Percentiles rank a stretch among this genome's conserved stretches.
phyloP scores from a whole-genome alignment of 1,284 basidiomycete species.

The Microbotryum intermedium region DNA sequence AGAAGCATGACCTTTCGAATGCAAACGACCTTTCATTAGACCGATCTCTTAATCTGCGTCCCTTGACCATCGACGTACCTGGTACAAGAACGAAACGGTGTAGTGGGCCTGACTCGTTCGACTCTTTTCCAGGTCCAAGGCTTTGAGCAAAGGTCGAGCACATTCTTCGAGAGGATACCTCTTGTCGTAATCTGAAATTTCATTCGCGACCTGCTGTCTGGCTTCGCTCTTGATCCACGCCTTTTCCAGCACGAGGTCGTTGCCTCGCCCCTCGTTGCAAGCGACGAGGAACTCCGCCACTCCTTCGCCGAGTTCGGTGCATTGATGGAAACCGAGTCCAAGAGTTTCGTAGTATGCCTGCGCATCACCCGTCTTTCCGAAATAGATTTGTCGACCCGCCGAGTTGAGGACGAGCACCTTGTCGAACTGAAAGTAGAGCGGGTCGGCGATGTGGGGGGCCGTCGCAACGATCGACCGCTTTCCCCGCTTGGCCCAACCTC shows the following conservation, averaged over 20 bases:
- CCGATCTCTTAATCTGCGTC: too few species aligned
- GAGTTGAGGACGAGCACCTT: slow-evolving; percentile 61
- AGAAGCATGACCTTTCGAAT: slow-evolving; percentile 19
- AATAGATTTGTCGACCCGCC: slow-evolving; percentile 66
- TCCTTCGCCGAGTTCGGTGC: slow-evolving; percentile 51
- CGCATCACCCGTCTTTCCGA: slow-evolving; percentile 61
- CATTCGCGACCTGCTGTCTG: slow-evolving; percentile 51
- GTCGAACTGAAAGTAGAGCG: slow-evolving; percentile 50
- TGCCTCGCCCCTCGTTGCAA: slow-evolving; percentile 60
- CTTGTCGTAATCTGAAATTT: slow-evolving; percentile 53
- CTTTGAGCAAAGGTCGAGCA: slow-evolving; percentile 25
- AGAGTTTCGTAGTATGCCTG: slow-evolving; percentile 67
- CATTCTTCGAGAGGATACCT: slow-evolving; percentile 56
- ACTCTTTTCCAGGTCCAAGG: slow-evolving; percentile 16
- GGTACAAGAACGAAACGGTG: slow-evolving; percentile 28
- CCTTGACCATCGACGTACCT: not conserved
- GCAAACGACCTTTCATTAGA: too few species aligned
- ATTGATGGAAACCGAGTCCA: slow-evolving; percentile 52
- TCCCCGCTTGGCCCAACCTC: slow-evolving; percentile 49
- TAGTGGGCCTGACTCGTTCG: slow-evolving; percentile 23
- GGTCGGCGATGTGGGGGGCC: slow-evolving; percentile 55
- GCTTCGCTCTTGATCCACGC: slow-evolving; percentile 55
- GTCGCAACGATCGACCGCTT: slow-evolving; percentile 45
- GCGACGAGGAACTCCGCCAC: slow-evolving; percentile 69
- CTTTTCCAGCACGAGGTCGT: slow-evolving; percentile 60